Evolutionary conservation across 1,139 yeast genomes (phyloP).

Genomic region (Protomyces macrosporus): DNA sequence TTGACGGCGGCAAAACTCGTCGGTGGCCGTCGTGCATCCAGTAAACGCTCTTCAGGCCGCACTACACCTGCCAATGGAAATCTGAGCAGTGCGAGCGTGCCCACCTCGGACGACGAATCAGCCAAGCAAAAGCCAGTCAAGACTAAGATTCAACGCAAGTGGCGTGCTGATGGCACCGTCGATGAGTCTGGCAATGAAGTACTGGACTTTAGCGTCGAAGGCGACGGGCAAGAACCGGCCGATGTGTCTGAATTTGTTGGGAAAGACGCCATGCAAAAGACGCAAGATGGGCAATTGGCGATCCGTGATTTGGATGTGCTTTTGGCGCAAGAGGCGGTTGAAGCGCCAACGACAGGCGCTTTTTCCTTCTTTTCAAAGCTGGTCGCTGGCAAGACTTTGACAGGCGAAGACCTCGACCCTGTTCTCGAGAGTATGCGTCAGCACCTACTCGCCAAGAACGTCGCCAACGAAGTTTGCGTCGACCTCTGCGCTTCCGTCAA

Average conservation of each 20-base stretch:
- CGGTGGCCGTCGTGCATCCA: slow-evolving; percentile 17
- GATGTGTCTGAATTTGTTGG: slow-evolving; percentile 31
- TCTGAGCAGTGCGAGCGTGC: slow-evolving; percentile 1
- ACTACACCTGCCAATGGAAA: slow-evolving; percentile 1
- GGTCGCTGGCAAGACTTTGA: slow-evolving; percentile 52
- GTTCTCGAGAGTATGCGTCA: slow-evolving; percentile 46
- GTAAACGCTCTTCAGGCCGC: slow-evolving; percentile 7
- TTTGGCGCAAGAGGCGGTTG: slow-evolving; percentile 11
- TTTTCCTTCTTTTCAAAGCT: slow-evolving; percentile 54
- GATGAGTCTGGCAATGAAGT: slow-evolving; percentile 40
- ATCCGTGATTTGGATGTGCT: slow-evolving; percentile 46
- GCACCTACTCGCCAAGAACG: slow-evolving; percentile 49
- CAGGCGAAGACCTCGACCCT: slow-evolving; percentile 45
- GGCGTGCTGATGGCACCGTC: slow-evolving; percentile 48
- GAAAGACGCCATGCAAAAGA: slow-evolving; percentile 46
- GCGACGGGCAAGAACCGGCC: slow-evolving; percentile 42
- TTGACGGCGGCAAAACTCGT: slow-evolving; percentile 13
- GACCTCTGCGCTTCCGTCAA: slow-evolving; percentile 56
- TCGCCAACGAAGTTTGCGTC: slow-evolving; percentile 55
- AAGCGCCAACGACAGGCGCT: slow-evolving; percentile 34
- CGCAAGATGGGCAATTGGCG: slow-evolving; percentile 48
- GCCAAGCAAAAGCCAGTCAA: slow-evolving; percentile 10
- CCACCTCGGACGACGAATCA: slow-evolving; percentile 11
- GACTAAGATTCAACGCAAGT: slow-evolving; percentile 42
- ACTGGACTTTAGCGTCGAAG: slow-evolving; percentile 29